These are phyloP conservation scores for Pyrenochaeta sp. DNA, from an alignment of 2,329 filamentous ascomycete genomes.

Conservation along the genomic window DNA sequence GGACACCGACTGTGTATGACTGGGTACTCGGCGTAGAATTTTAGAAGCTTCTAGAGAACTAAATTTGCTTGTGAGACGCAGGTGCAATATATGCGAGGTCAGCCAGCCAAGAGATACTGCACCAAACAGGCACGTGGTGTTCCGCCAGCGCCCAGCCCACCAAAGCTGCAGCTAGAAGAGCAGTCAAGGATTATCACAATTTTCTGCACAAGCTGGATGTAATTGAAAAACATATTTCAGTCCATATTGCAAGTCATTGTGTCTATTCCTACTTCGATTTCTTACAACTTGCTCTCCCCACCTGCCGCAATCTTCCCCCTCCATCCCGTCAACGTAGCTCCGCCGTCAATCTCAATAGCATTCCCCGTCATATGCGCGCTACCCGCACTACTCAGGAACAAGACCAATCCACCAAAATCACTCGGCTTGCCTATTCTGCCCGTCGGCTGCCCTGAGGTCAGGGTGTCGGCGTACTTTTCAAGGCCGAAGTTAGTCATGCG, in stretches of 20 bases:
- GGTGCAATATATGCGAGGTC: too few relatives aligned
- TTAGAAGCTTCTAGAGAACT: too few relatives aligned
- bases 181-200: too few relatives aligned
- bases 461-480: conserved; percentile 57
- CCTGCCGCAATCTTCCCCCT: conserved; percentile 39
- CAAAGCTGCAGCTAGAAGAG: neutral
- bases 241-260: neutral
- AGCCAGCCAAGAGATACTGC: neutral
- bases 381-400: conserved; percentile 54
- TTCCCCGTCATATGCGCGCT: conserved; percentile 57
- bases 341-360: conserved; percentile 59
- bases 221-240: too few relatives aligned
- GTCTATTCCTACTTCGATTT: neutral
- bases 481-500: conserved; percentile 65
- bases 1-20: too few relatives aligned
- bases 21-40: too few relatives aligned
- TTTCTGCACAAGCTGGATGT: too few relatives aligned
- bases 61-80: too few relatives aligned
- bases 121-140: neutral
- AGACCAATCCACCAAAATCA: conserved; percentile 57
- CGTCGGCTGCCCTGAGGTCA: conserved; percentile 57
- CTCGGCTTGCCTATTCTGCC: conserved; percentile 58
- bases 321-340: conserved; percentile 54
- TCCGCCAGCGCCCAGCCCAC: neutral
- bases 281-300: conserved; percentile 38